Evolutionary conservation across 495 filamentous ascomycete genomes (phyloP).

Genomic region (Hypoxylon rickii): DNA sequence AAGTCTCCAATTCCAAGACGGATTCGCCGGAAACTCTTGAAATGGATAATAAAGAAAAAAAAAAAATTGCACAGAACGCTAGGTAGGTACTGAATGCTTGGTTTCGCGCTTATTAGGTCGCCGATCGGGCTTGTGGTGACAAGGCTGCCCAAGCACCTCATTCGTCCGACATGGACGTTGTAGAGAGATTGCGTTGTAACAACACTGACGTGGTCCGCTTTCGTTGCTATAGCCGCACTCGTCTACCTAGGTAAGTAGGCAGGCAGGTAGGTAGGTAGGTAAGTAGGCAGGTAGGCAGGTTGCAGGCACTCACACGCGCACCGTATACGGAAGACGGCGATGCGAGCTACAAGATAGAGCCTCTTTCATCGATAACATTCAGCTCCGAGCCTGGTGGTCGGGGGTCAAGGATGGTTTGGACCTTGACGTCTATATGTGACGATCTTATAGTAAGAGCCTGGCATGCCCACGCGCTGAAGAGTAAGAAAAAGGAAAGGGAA

Average conservation of each 20-base stretch:
- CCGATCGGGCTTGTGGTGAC: conserved; percentile 28
- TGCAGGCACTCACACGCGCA: no score
- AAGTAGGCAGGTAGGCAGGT: no score
- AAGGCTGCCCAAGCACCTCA: conserved; percentile 25
- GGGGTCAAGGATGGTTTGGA: conserved; percentile 12
- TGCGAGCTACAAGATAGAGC: neutral
- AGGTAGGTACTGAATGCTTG: conserved; percentile 7
- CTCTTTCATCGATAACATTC: neutral
- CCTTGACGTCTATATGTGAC: conserved; percentile 29
- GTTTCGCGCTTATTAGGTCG: conserved; percentile 30
- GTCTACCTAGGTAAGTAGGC: no score
- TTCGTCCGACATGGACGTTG: conserved; percentile 18
- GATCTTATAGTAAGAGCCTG: conserved; percentile 29
- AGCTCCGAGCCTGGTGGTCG: conserved; percentile 16
- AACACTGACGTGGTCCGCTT: conserved; percentile 23
- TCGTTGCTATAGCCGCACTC: conserved; percentile 11
- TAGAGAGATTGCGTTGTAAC: conserved; percentile 33
- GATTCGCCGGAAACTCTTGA: conserved; percentile 30
- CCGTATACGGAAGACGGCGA: conserved; percentile 10
- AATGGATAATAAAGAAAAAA: conserved; percentile 5
- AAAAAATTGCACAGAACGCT: neutral
- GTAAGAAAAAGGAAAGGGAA: neutral
- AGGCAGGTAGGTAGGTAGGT: no score
- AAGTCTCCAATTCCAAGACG: conserved; percentile 7
- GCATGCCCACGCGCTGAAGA: neutral